Conservation (phyloP, 139 green algal species). For the Micractinium conductrix region DNA sequence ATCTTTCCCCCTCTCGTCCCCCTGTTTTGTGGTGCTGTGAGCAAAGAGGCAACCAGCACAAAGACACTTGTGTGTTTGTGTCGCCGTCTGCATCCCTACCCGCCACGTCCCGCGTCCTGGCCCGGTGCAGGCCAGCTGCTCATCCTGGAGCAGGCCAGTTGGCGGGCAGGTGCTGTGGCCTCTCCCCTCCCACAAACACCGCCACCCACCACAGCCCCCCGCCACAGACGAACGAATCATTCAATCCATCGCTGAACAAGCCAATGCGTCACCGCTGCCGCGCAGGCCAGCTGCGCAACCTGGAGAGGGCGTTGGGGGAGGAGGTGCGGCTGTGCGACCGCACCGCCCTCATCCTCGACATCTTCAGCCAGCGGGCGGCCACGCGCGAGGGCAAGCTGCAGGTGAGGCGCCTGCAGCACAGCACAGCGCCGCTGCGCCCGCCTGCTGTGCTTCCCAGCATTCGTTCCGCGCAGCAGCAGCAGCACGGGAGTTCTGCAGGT, state of each 20-base stretch:
- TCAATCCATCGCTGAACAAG: background rate
- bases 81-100: no score
- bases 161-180: no score
- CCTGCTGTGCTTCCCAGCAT: background rate
- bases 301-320: slow-evolving; percentile 72
- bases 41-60: no score
- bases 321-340: slow-evolving; percentile 87
- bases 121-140: background rate
- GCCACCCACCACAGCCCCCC: no score
- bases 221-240: background rate
- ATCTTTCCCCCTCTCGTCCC: no score
- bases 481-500: no score
- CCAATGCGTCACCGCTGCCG: background rate
- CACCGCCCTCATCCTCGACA: slow-evolving; percentile 98
- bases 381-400: slow-evolving; percentile 96
- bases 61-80: no score
- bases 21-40: no score
- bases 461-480: background rate
- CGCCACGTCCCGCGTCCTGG: no score
- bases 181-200: no score
- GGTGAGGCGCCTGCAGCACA: slow-evolving; percentile 25
- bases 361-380: slow-evolving; percentile 93
- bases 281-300: slow-evolving; percentile 50
- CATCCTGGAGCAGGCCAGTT: background rate
- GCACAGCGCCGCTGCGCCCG: background rate